Evolutionary conservation across 768 basidiomycete genomes (phyloP).

Genomic region (Peribolospora baueri): DNA sequence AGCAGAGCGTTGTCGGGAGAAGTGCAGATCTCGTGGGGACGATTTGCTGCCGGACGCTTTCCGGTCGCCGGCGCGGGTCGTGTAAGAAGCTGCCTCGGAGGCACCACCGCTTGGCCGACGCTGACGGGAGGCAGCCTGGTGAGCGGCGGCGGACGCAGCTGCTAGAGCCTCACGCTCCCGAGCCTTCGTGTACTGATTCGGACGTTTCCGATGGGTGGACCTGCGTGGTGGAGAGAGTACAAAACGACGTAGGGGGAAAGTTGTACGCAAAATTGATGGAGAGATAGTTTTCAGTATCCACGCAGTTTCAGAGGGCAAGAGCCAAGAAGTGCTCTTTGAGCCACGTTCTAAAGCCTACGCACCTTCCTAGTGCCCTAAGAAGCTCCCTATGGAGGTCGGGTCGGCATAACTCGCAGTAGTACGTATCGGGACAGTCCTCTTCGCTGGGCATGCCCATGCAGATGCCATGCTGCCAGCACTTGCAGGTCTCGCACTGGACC

Average conservation of each 20-base stretch:
- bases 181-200: too few relatives aligned
- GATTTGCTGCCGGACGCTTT: constrained; percentile 5
- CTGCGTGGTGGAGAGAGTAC: too few relatives aligned
- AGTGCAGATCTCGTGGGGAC: background rate
- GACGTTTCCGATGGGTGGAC: too few relatives aligned
- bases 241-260: background rate
- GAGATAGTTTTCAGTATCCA: background rate
- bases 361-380: too few relatives aligned
- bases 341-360: constrained; percentile 10
- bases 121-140: too few relatives aligned
- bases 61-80: background rate
- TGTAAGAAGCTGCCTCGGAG: constrained; percentile 13
- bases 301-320: background rate
- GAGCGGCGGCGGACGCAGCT: too few relatives aligned
- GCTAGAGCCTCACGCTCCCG: too few relatives aligned
- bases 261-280: constrained; percentile 2
- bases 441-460: constrained; percentile 68
- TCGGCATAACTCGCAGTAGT: constrained; percentile 80
- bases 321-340: constrained; percentile 27
- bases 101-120: constrained; percentile 9
- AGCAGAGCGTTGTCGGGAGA: constrained; percentile 1
- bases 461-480: constrained; percentile 90
- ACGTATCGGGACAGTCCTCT: constrained; percentile 46
- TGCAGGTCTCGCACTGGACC: constrained; percentile 91
- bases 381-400: constrained; percentile 65